Evolutionary conservation across 805 yeast genomes (phyloP).

Genomic region (Candida verbasci): DNA sequence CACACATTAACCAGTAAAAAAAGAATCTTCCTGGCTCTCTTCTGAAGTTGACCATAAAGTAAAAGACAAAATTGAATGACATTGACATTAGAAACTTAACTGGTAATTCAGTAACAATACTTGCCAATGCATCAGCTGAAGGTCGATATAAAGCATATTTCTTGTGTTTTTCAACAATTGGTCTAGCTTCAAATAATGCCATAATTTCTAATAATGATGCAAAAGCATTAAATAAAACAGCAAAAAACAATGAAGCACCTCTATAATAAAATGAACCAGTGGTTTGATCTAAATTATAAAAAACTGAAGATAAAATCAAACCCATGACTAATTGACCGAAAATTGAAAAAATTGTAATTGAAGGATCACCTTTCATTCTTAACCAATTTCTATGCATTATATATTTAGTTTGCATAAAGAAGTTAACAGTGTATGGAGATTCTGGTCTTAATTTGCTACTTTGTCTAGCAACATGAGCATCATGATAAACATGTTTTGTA

Average conservation of each 20-base stretch:
- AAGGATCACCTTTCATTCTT: constrained; percentile 52
- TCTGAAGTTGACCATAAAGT: constrained; percentile 52
- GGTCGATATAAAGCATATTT: constrained; percentile 70
- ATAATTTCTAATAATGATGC: constrained; percentile 58
- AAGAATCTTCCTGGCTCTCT: constrained; percentile 49
- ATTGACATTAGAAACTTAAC: constrained; percentile 41
- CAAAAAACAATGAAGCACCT: constrained; percentile 61
- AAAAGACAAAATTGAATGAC: constrained; percentile 26
- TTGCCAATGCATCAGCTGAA: constrained; percentile 66
- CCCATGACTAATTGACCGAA: constrained; percentile 54
- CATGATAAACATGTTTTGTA: constrained; percentile 16
- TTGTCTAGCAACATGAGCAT: constrained; percentile 33
- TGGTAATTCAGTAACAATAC: constrained; percentile 59
- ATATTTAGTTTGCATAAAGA: constrained; percentile 46
- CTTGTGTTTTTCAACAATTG: constrained; percentile 67
- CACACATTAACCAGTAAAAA: constrained; percentile 31
- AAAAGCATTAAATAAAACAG: constrained; percentile 58
- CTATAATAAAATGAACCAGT: constrained; percentile 58
- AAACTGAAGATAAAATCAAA: constrained; percentile 57
- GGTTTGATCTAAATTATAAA: constrained; percentile 44
- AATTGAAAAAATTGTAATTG: constrained; percentile 48
- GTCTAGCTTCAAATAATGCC: constrained; percentile 54
- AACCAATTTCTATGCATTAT: constrained; percentile 52
- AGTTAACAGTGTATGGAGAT: constrained; percentile 40
- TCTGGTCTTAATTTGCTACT: constrained; percentile 29